phyloP scores from a whole-genome alignment of 1,284 basidiomycete genomes.

The Puccinia polysora region DNA sequence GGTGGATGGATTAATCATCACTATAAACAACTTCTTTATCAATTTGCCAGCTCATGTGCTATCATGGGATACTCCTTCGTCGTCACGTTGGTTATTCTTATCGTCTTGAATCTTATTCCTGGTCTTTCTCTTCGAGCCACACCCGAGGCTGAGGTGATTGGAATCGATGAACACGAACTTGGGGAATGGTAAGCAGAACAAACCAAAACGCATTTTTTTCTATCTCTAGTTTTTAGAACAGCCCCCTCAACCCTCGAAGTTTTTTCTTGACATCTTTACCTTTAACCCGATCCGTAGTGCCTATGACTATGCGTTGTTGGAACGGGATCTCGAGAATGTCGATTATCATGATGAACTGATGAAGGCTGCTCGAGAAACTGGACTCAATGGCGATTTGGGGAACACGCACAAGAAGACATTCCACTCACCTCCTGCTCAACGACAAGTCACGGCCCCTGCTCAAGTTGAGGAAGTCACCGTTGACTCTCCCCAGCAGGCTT shows the following conservation, averaged over 20 bases:
- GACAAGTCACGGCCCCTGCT: too few relatives aligned
- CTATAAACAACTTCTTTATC: slow-evolving; percentile 71
- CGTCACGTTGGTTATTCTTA: slow-evolving; percentile 66
- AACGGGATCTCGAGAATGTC: slow-evolving; percentile 38
- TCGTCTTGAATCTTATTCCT: slow-evolving; percentile 89
- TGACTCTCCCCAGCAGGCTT: too few relatives aligned
- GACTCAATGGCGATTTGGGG: too few relatives aligned
- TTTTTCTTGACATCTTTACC: background rate
- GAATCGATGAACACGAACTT: slow-evolving; percentile 88
- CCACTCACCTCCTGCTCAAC: too few relatives aligned
- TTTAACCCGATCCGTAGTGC: slow-evolving; percentile 14
- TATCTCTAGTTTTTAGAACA: background rate
- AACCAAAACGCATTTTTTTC: background rate
- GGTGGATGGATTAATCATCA: slow-evolving; percentile 85
- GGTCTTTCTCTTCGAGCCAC: slow-evolving; percentile 69
- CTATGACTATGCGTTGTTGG: slow-evolving; percentile 42
- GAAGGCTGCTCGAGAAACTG: slow-evolving; percentile 20
- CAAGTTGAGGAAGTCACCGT: too few relatives aligned
- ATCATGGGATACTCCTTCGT: slow-evolving; percentile 74
- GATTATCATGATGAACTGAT: slow-evolving; percentile 40
- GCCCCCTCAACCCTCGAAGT: background rate
- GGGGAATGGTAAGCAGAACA: slow-evolving; percentile 67
- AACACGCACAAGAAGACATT: too few relatives aligned
- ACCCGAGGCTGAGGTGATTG: slow-evolving; percentile 83
- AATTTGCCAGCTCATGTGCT: slow-evolving; percentile 72